Evolutionary conservation across 768 basidiomycete genomes (phyloP), one percentile per base, ranked within the genome.

Genomic region (Termitomyces sp.): DNA sequence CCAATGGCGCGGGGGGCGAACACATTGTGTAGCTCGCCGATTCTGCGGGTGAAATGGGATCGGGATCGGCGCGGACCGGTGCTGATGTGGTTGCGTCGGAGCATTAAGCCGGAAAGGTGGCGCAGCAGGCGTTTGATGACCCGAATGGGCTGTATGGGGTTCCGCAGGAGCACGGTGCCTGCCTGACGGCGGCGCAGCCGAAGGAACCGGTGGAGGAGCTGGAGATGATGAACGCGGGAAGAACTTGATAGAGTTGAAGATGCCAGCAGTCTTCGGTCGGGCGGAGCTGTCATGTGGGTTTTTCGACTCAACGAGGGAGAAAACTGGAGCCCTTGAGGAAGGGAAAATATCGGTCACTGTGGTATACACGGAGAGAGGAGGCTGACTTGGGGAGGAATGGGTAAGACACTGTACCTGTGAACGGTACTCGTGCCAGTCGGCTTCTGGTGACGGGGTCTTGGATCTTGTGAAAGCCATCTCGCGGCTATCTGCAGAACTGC

Each of bases 211-310:
- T 63, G 73, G 49, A 70, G 74, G 61, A 65, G 76, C 60, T 65
- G 80, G 74, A 68, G 80, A 72, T 63, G 80, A 64, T 70, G 80
- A 61, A 72, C 80, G 66, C 75, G 80, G 70, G 80, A 81, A 72
- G 74, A 80, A 71, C 70, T 75, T 75, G 74, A 75, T 67, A 49
- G 73, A 63, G 51, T 65, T 72, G 74, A 78, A 73, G 63, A 75
- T 69, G 59, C 69, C 65, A 67, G 71, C 61, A 61, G 74, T 61
- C 61, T 72, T 76, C 63, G 69, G 58, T 61, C 62, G 60, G 42
- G 68, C 68, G 45, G 59, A 53, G 52, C 52, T 60, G 55, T 66
- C 64, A 50, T 60, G 54, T 58, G 63, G 59, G 59, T 63, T 65
- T 60, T 66, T 66, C 56, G 65, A 45, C 50, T 64, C 60, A 48